phyloP scores from a whole-genome alignment of 352 stramenopile species.

The Phytophthora pistaciae region DNA sequence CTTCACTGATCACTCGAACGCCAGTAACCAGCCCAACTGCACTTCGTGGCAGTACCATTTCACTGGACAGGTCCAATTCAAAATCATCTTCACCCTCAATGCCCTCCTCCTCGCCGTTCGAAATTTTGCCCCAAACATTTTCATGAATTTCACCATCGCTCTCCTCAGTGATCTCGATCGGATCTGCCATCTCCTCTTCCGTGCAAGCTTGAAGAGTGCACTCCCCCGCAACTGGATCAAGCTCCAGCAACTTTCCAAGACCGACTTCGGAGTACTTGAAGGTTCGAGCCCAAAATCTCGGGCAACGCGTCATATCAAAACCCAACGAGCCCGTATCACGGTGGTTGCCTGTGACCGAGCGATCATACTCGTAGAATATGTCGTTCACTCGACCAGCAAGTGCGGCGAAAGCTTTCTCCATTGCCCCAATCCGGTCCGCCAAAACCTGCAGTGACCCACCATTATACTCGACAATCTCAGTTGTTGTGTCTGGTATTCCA shows the following conservation, averaged over 20 bases:
- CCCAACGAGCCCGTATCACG: neutral
- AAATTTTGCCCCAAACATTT: neutral
- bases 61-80: neutral
- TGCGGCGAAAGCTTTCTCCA: slow-evolving; percentile 12
- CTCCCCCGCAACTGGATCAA: neutral
- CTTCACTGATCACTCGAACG: slow-evolving; percentile 5
- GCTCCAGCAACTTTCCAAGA: neutral
- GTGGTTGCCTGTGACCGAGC: neutral
- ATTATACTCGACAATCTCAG: slow-evolving; percentile 35
- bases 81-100: slow-evolving; percentile 1
- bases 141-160: neutral
- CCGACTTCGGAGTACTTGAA: slow-evolving; percentile 7
- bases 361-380: slow-evolving; percentile 2
- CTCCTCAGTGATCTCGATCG: neutral
- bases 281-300: neutral
- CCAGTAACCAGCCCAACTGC: slow-evolving; percentile 9
- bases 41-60: neutral
- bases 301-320: neutral
- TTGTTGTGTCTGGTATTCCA: slow-evolving; percentile 32
- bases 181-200: neutral
- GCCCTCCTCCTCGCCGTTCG: neutral
- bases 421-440: neutral
- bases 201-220: slow-evolving; percentile 5
- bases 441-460: neutral
- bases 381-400: neutral